A percentile compares a stretch with the other conserved stretches of the same genome.
Evolutionary conservation across 2,329 filamentous ascomycete species (phyloP).

Genomic region (Ceratocystis albifundus): DNA sequence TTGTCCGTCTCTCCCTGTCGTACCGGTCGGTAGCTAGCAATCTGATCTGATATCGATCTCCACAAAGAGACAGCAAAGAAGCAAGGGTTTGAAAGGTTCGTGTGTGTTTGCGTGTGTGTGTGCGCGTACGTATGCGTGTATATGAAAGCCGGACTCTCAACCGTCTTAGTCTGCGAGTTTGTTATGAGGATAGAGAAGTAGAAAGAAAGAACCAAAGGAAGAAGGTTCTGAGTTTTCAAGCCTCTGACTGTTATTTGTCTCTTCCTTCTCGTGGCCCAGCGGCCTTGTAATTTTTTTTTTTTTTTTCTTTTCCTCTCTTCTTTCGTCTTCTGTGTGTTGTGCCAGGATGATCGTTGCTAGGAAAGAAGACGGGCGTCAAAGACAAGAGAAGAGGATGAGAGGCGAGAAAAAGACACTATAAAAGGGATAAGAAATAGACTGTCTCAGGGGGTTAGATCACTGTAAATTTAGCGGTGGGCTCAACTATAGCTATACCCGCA

Average conservation of each 20-base stretch:
- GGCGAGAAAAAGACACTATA: neutral
- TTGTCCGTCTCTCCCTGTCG: neutral
- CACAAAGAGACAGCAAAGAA: neutral
- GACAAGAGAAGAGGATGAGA: neutral
- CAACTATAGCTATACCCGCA: no score
- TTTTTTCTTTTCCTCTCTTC: neutral
- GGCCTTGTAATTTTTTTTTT: neutral
- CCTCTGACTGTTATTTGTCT: neutral
- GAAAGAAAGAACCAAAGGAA: neutral
- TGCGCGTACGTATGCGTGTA: no score
- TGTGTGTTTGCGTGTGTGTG: no score
- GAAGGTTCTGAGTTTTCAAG: neutral
- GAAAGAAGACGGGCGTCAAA: neutral
- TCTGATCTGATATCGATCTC: conserved; percentile 8
- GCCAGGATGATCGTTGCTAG: conserved; percentile 7
- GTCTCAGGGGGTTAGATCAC: no score
- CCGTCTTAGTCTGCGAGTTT: no score
- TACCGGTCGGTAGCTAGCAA: neutral
- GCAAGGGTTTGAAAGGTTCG: neutral
- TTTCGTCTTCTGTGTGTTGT: neutral
- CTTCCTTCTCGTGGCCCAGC: neutral
- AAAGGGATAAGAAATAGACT: no score
- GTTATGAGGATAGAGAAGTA: neutral
- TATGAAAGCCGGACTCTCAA: neutral
- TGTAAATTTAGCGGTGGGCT: no score